Conservation (phyloP, 1,139 yeast genomes). For the Kluyveromyces sp. region DNA sequence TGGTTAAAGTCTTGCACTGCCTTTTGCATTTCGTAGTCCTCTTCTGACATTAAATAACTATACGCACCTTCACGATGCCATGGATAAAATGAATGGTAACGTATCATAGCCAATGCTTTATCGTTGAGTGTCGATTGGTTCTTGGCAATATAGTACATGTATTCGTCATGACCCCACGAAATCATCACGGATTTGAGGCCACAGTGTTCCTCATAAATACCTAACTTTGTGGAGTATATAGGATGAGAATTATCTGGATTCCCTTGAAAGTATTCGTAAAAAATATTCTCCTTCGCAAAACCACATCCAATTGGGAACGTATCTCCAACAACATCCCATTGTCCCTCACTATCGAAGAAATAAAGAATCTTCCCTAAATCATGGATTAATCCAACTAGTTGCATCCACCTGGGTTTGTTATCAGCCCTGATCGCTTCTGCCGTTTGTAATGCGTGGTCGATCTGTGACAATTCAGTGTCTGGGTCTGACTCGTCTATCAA, state of each 20-base stretch:
- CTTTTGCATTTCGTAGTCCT: constrained; percentile 52
- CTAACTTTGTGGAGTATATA: constrained; percentile 56
- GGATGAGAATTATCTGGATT: constrained; percentile 62
- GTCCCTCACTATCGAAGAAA: constrained; percentile 65
- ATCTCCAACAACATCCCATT: constrained; percentile 81
- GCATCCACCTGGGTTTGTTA: constrained; percentile 69
- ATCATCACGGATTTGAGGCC: constrained; percentile 66
- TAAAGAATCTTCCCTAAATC: constrained; percentile 64
- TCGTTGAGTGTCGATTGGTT: constrained; percentile 54
- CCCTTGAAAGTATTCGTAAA: constrained; percentile 48
- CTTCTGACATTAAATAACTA: constrained; percentile 55
- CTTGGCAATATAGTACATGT: constrained; percentile 67
- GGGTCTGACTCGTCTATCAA: constrained; percentile 68
- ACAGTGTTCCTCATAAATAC: constrained; percentile 57
- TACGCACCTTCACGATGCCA: constrained; percentile 72
- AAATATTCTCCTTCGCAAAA: constrained; percentile 53
- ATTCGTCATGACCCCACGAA: constrained; percentile 77
- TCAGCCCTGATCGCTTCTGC: constrained; percentile 68
- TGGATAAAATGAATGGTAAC: constrained; percentile 70
- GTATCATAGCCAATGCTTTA: constrained; percentile 65
- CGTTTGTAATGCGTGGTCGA: constrained; percentile 69
- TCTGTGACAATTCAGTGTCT: constrained; percentile 66
- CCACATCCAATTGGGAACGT: constrained; percentile 71
- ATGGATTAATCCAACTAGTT: constrained; percentile 63
- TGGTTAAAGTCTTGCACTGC: constrained; percentile 63